Conservation (phyloP, 2,329 filamentous ascomycete species). For the Lomentospora prolificans region DNA sequence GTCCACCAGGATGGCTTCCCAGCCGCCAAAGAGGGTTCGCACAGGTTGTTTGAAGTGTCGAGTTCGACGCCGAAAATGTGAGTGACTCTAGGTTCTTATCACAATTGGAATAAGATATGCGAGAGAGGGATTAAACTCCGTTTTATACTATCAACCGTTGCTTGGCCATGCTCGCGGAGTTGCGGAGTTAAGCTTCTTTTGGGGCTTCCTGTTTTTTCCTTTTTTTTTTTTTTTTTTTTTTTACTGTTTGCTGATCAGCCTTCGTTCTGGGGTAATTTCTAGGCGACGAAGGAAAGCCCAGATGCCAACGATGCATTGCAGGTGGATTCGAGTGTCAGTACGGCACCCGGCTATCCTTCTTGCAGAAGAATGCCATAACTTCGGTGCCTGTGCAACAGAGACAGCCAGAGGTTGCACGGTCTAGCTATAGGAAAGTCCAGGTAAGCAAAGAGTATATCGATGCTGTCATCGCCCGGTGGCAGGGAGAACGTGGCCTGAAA, state of each 20-base stretch:
- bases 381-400: background rate
- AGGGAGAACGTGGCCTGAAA: too few species aligned
- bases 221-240: too few species aligned
- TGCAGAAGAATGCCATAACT: constrained; percentile 32
- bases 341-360: constrained; percentile 34
- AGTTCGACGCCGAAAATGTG: constrained; percentile 37
- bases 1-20: constrained; percentile 21
- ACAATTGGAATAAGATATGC: background rate
- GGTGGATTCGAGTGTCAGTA: constrained; percentile 39
- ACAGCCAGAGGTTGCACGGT: background rate
- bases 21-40: constrained; percentile 20
- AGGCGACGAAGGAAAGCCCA: constrained; percentile 42
- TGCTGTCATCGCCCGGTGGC: too few species aligned
- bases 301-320: constrained; percentile 35
- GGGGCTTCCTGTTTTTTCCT: too few species aligned
- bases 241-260: background rate
- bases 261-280: background rate
- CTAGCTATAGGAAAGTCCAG: background rate
- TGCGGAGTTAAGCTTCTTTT: too few species aligned
- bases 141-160: background rate
- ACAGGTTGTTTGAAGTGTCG: constrained; percentile 40
- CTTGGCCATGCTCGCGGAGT: background rate
- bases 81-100: constrained; percentile 11
- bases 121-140: background rate
- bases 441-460: background rate